These are phyloP conservation scores for Zymoseptoria passerinii DNA, from an alignment of 2,329 filamentous ascomycete genomes.

Conservation along the genomic window DNA sequence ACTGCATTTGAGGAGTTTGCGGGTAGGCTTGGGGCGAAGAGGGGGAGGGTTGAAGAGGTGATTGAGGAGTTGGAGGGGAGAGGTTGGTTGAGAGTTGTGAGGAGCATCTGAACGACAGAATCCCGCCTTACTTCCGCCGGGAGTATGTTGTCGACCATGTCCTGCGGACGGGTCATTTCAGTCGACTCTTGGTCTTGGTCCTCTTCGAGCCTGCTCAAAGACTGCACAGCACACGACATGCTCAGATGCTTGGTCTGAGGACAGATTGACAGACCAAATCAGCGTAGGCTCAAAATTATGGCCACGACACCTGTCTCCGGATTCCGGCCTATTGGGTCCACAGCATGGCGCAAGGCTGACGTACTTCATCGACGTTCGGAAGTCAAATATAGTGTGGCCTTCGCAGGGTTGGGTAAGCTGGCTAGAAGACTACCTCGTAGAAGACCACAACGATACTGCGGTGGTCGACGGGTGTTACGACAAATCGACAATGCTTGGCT, in stretches of 20 bases:
- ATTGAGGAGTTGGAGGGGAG: conserved; percentile 58
- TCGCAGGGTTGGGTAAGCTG: no score
- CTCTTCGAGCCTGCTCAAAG: no score
- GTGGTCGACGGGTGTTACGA: not conserved
- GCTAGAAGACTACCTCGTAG: no score
- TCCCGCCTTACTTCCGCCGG: not conserved
- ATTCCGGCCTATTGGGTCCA: no score
- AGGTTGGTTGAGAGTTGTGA: conserved; percentile 46
- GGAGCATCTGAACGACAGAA: conserved; percentile 16
- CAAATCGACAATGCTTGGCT: not conserved
- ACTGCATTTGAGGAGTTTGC: conserved; percentile 80
- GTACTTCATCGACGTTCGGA: no score
- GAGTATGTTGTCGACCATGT: not conserved
- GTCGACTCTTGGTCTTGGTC: not conserved
- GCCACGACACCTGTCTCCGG: no score
- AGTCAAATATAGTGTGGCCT: no score
- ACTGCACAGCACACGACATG: no score
- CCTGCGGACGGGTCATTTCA: not conserved
- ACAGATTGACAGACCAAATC: no score
- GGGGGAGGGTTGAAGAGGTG: conserved; percentile 53
- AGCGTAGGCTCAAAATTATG: no score
- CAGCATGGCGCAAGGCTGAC: no score
- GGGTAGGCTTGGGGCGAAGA: conserved; percentile 75
- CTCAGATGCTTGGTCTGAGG: no score
- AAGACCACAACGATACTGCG: not conserved